phyloP scores from a whole-genome alignment of 2,329 filamentous ascomycete species.

The Pestalotiopsis sp. region DNA sequence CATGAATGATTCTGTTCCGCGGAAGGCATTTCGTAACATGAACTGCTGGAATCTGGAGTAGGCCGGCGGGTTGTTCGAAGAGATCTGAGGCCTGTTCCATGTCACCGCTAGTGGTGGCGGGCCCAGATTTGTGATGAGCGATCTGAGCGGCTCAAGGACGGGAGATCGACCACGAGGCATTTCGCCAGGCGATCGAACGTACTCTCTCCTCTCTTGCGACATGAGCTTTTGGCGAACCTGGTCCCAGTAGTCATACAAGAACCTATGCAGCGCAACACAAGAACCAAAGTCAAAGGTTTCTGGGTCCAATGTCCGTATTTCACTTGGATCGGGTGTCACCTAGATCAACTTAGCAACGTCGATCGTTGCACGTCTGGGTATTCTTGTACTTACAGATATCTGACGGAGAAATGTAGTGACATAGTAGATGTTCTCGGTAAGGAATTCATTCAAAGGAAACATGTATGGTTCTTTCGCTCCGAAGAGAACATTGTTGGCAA shows the following conservation, averaged over 20 bases:
- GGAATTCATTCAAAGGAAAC: conserved; percentile 69
- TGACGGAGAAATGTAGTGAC: conserved; percentile 67
- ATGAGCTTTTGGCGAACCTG: conserved; percentile 65
- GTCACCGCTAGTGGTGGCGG: conserved; percentile 68
- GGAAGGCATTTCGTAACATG: conserved; percentile 69
- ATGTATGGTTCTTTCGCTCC: conserved; percentile 73
- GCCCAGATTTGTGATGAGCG: conserved; percentile 65
- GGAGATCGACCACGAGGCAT: conserved; percentile 52
- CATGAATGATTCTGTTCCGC: conserved; percentile 63
- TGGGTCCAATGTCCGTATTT: conserved; percentile 35
- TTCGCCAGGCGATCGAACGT: conserved; percentile 53
- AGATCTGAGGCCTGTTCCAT: conserved; percentile 68
- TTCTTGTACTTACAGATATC: conserved; percentile 56
- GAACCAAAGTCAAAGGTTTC: conserved; percentile 69
- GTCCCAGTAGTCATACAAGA: conserved; percentile 72
- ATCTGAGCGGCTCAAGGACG: conserved; percentile 59
- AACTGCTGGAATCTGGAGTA: conserved; percentile 73
- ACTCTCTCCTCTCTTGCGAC: conserved; percentile 58
- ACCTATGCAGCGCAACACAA: conserved; percentile 68
- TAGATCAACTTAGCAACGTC: conserved; percentile 22
- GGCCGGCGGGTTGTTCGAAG: conserved; percentile 59
- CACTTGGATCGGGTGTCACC: conserved; percentile 49
- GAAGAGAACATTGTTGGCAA: conserved; percentile 72
- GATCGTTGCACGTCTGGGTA: background rate
- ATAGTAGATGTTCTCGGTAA: conserved; percentile 67